These are phyloP conservation scores for Boletus barrowsii DNA, from an alignment of 768 basidiomycete species.

Conservation along the genomic window DNA sequence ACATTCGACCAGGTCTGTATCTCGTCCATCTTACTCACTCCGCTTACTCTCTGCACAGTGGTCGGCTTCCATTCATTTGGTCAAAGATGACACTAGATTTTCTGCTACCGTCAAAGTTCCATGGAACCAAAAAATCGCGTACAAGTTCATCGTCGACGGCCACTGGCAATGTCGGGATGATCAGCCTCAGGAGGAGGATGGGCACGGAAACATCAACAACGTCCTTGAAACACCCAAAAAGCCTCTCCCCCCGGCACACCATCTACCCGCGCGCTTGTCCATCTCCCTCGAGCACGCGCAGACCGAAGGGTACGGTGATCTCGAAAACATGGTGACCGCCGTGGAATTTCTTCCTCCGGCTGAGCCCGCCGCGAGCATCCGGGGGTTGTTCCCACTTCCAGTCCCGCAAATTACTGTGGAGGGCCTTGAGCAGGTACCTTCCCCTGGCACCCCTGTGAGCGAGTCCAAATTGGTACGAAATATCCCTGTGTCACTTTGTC, in stretches of 20 bases:
- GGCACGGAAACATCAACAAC: slow-evolving; percentile 69
- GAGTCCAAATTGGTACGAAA: slow-evolving; percentile 17
- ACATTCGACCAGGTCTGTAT: slow-evolving; percentile 70
- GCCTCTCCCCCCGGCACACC: slow-evolving; percentile 22
- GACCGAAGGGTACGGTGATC: slow-evolving; percentile 7
- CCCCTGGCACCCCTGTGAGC: slow-evolving; percentile 34
- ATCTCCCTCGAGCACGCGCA: slow-evolving; percentile 9
- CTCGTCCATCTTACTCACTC: background rate
- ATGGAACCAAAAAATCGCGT: slow-evolving; percentile 59
- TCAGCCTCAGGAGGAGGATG: slow-evolving; percentile 59
- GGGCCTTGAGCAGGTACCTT: slow-evolving; percentile 15
- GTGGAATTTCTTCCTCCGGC: slow-evolving; percentile 16
- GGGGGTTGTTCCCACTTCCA: slow-evolving; percentile 9
- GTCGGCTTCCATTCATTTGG: slow-evolving; percentile 55
- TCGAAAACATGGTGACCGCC: slow-evolving; percentile 27
- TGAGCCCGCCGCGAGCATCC: slow-evolving; percentile 7
- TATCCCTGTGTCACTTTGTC: background rate
- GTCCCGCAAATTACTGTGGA: slow-evolving; percentile 20
- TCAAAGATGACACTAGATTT: slow-evolving; percentile 54
- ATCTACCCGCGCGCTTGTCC: slow-evolving; percentile 10
- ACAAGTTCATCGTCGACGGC: slow-evolving; percentile 83
- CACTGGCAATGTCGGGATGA: slow-evolving; percentile 54
- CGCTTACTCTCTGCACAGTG: slow-evolving; percentile 42
- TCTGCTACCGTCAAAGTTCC: slow-evolving; percentile 51
- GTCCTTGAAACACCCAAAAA: slow-evolving; percentile 52